Percentiles rank a stretch among this genome's conserved stretches.
Conservation (phyloP, 257 asterid species). For the Rauvolfia tetraphylla region DNA sequence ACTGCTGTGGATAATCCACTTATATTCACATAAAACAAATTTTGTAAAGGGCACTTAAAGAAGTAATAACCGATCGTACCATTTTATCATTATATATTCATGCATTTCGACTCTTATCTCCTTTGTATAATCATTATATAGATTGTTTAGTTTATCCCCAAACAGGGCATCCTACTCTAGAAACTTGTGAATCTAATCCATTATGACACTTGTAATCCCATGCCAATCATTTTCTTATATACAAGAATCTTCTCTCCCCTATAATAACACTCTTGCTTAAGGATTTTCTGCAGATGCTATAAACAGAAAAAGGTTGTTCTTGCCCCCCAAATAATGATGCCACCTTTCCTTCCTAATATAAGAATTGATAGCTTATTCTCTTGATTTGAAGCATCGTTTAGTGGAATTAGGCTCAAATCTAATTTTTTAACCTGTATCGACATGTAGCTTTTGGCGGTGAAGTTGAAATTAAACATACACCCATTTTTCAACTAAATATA, state of each 20-base stretch:
- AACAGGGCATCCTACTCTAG: conserved; percentile 8
- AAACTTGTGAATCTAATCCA: conserved; percentile 4
- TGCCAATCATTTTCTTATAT: neutral
- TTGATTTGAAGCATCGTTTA: no score
- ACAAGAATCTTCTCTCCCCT: conserved; percentile 1
- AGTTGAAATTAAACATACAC: no score
- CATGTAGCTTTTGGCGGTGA: no score
- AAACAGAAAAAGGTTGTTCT: neutral
- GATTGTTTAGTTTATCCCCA: conserved; percentile 10
- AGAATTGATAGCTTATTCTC: no score
- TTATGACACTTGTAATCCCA: neutral
- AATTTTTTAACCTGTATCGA: no score
- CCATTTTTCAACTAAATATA: no score
- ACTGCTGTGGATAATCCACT: neutral
- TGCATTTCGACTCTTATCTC: conserved; percentile 1
- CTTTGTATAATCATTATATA: neutral
- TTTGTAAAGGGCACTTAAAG: neutral
- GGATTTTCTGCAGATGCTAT: no score
- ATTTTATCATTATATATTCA: neutral
- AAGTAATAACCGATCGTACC: no score
- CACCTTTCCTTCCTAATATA: no score
- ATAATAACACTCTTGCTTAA: neutral
- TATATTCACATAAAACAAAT: neutral
- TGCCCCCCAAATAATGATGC: neutral
- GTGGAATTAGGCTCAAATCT: no score